phyloP scores from a whole-genome alignment of 441 rosid species.

The Bocquillonia castaneifolia region DNA sequence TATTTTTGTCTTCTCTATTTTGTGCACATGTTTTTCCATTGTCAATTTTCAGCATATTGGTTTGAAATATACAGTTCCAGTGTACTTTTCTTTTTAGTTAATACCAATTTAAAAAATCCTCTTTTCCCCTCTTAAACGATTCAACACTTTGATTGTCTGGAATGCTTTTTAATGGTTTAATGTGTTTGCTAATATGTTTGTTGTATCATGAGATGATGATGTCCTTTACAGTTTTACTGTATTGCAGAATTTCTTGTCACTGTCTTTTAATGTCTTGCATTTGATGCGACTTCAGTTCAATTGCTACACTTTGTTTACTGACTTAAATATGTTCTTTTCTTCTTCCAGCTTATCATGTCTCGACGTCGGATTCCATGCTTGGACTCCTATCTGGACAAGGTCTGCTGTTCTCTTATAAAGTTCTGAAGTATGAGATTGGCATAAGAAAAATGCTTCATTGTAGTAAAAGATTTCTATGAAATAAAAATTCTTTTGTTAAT shows the following conservation, averaged over 20 bases:
- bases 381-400: slow-evolving; percentile 99
- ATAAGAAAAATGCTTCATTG: background rate
- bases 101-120: background rate
- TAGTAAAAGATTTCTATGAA: background rate
- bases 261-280: background rate
- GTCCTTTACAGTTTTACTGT: background rate
- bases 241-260: background rate
- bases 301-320: background rate
- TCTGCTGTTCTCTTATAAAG: slow-evolving; percentile 26
- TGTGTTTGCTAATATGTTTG: background rate
- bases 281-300: background rate
- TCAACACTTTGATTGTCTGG: background rate
- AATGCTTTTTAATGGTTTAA: background rate
- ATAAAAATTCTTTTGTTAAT: background rate
- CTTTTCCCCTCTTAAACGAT: background rate
- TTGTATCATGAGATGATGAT: background rate
- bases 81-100: background rate
- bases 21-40: background rate
- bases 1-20: background rate
- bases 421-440: background rate
- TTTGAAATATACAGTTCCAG: background rate
- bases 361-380: slow-evolving; percentile 92
- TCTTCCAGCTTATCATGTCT: slow-evolving; percentile 83
- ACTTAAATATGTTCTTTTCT: background rate
- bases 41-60: background rate